Evolutionary conservation across 371 early-diverging fungal species (phyloP), one percentile per base, ranked within the genome.

Genomic region (Haplosporangium sp.): DNA sequence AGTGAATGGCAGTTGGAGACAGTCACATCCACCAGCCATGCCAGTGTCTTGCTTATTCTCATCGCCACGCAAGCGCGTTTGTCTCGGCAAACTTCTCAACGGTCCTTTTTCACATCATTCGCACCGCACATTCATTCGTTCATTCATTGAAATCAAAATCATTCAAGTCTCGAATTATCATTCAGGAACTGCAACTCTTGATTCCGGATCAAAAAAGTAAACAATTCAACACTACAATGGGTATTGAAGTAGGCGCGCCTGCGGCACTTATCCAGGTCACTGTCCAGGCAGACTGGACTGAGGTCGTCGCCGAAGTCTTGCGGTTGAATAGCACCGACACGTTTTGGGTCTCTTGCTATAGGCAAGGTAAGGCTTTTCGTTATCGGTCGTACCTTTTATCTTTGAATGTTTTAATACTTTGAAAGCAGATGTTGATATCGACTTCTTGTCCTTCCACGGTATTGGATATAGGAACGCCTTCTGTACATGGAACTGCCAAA

Each of bases 291-390:
- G 79, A 77, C 72, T 77, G 79, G 79, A 68, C 79, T 41, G 79
- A 77, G 45, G 72, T 77, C 29, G 59, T 77, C 6, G 53, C 79
- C 18, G 79, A 77, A 14, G 72, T 60, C 6, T 54, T 77, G 18
- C 59, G 68, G 53, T 61, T 42, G 38, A 64, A 64, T 43, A 67
- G 54, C 40, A 64, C 72, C 0, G 67, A 81, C 1, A 64, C 82
- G 0, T 89, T 89, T 64, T 89, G 89, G 89, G 72, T 87, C 7
- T 87, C 87, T 38, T 83, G 85, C 55, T 87, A 89, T 55, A 58
- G 77, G 16, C 74, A 72, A 83, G 85, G 88, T 86, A 69, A 23
- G 53, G 7, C 4, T 29, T 13, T 16, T 55, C 11, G 3, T 51
- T 13, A 36, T 43, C 18, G n/a, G 18, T n/a, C 48, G 23, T 20